phyloP scores from a whole-genome alignment of 2,329 filamentous ascomycete genomes.

The Niveomyces coronatus region DNA sequence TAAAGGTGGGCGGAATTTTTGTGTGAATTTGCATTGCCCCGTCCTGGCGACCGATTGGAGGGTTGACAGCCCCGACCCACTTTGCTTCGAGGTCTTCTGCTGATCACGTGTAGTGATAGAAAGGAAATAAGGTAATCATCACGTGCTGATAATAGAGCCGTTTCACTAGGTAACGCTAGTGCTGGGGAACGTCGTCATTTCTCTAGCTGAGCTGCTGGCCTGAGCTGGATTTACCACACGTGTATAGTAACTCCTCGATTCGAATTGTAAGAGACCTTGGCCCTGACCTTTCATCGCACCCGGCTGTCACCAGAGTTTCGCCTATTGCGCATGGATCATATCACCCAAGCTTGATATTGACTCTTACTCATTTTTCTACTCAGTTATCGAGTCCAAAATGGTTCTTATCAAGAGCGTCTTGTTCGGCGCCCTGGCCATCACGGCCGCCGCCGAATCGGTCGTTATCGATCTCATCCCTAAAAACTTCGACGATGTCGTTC shows the following conservation, averaged over 20 bases:
- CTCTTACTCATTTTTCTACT: too few species aligned
- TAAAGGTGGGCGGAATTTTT: constrained; percentile 28
- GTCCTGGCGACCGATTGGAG: constrained; percentile 24
- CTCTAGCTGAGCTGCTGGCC: neutral
- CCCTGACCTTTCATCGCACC: neutral
- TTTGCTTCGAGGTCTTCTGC: constrained; percentile 4
- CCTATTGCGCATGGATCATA: too few species aligned
- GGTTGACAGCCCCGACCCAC: constrained; percentile 27
- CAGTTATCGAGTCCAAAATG: constrained; percentile 26
- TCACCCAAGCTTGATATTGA: too few species aligned
- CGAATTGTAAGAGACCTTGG: constrained; percentile 4
- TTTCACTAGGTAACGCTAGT: neutral
- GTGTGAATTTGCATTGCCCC: constrained; percentile 25
- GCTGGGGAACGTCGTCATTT: neutral
- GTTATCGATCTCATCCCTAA: constrained; percentile 81
- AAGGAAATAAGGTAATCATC: constrained; percentile 9
- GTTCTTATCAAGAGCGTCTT: constrained; percentile 51
- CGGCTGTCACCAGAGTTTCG: neutral
- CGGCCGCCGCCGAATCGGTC: constrained; percentile 60
- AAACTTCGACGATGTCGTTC: constrained; percentile 86
- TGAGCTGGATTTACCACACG: constrained; percentile 8
- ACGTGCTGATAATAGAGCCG: constrained; percentile 12
- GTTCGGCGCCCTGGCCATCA: constrained; percentile 43
- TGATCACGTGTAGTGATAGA: constrained; percentile 13
- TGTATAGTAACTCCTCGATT: constrained; percentile 4